phyloP scores from a whole-genome alignment of 2,329 filamentous ascomycete species.

The Paraconiothyrium brasiliense region DNA sequence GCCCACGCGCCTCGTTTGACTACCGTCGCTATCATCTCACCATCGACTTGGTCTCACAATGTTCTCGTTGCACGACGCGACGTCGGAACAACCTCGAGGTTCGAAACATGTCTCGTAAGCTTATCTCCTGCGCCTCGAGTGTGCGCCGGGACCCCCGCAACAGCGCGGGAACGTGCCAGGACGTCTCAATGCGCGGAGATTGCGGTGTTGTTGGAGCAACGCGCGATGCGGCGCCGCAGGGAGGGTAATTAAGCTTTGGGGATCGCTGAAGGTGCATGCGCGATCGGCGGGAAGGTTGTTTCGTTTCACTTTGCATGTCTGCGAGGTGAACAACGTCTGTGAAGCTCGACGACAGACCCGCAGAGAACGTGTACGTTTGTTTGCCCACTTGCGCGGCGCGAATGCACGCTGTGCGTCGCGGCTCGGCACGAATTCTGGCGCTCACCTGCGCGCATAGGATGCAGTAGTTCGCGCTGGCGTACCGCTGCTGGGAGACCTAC shows the following conservation, averaged over 20 bases:
- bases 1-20: background rate
- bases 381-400: background rate
- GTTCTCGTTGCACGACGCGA: background rate
- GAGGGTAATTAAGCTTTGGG: conserved; percentile 1
- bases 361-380: background rate
- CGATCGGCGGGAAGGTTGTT: background rate
- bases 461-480: conserved; percentile 4
- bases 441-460: background rate
- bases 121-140: background rate
- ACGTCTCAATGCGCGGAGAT: background rate
- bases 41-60: background rate
- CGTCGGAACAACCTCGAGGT: conserved; percentile 5
- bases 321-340: no score
- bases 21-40: background rate
- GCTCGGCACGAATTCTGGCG: conserved; percentile 1
- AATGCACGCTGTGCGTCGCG: conserved; percentile 2
- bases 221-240: background rate
- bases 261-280: background rate
- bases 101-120: conserved; percentile 7
- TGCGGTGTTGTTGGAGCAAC: conserved; percentile 7
- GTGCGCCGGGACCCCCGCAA: background rate
- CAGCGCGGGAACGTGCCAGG: background rate
- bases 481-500: conserved; percentile 1
- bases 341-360: background rate
- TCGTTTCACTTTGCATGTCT: background rate